Evolutionary conservation across 2,329 filamentous ascomycete species (phyloP), one percentile per base, ranked within the genome.

Genomic region (Aspergillus sp.): DNA sequence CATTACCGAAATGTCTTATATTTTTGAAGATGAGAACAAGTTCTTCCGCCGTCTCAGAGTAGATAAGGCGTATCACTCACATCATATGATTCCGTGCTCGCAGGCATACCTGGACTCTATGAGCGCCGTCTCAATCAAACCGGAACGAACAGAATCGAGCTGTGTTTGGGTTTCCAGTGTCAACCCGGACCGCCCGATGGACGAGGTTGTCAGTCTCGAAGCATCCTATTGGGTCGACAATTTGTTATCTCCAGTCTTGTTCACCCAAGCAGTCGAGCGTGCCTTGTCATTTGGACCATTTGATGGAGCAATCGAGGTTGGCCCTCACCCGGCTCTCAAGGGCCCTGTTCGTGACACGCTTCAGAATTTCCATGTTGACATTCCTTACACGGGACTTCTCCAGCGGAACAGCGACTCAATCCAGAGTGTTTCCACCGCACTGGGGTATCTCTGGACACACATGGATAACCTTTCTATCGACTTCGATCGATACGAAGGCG

Each of bases 1-100:
- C 7, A 57, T 72, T 2, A 49, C 54, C 1, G 51, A 61, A 30
- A 44, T 44, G 1, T 40, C 58, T 1, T 34, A 32, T 5, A 19
- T 36, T 6, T 32, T 37, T 7, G 13, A 39, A 4, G 29, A 50
- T 10, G 27, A 42, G 29, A 10, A 13, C 1, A 42, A 58, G 0
- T 47, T 72, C 0, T 48, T 60, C 48, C 33, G 40, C 12, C n/a
- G 48, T 8, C 59, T 73, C 0, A 52, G 59, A 26, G 65, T 72
- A 3, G 61, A 66, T 19, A 60, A 48, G 8, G 68, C 69, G 0
- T 72, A 70, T 39, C 68, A 72, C 43, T 66, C 64, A 1, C 55
- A 58, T 26, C 65, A 70, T 36, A 67, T 70, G 61, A 2, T 48
- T 31, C 41, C 46, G 4, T 58, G 59, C 38, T 54, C 57, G 2